These are phyloP conservation scores for Forsythia suspensa DNA, from an alignment of 257 asterid genomes.

Conservation along the genomic window DNA sequence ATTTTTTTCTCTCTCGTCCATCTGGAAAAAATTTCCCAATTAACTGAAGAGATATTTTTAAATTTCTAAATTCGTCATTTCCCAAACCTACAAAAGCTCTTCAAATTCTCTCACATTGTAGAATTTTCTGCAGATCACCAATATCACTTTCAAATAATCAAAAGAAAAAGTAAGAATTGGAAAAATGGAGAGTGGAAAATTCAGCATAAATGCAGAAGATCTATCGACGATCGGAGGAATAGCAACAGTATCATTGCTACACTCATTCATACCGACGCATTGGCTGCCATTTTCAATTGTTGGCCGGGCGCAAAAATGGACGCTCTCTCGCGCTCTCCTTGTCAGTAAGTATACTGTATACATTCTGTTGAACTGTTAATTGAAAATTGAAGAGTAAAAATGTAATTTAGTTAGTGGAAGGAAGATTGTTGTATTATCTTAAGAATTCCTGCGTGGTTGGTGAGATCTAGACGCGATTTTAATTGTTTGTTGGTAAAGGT, in stretches of 20 bases:
- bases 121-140: background rate
- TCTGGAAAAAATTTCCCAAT: background rate
- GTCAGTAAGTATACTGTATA: slow-evolving; percentile 57
- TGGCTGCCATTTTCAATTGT: slow-evolving; percentile 97
- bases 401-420: slow-evolving; percentile 9
- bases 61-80: background rate
- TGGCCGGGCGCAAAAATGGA: slow-evolving; percentile 99
- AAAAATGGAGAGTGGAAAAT: slow-evolving; percentile 53
- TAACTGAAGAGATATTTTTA: background rate
- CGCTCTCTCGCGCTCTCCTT: slow-evolving; percentile 91
- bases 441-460: background rate
- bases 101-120: background rate
- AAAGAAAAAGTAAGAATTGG: background rate
- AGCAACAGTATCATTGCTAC: slow-evolving; percentile 91
- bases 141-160: background rate
- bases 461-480: background rate
- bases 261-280: slow-evolving; percentile 94
- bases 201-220: slow-evolving; percentile 76
- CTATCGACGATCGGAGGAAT: slow-evolving; percentile 92
- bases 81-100: background rate
- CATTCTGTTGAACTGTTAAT: background rate
- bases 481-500: background rate
- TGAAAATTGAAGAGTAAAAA: background rate
- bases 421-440: slow-evolving; percentile 6
- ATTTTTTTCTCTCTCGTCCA: background rate